Conservation (phyloP, 2,329 filamentous ascomycete genomes). For the Chaetomiaceae sp. region DNA sequence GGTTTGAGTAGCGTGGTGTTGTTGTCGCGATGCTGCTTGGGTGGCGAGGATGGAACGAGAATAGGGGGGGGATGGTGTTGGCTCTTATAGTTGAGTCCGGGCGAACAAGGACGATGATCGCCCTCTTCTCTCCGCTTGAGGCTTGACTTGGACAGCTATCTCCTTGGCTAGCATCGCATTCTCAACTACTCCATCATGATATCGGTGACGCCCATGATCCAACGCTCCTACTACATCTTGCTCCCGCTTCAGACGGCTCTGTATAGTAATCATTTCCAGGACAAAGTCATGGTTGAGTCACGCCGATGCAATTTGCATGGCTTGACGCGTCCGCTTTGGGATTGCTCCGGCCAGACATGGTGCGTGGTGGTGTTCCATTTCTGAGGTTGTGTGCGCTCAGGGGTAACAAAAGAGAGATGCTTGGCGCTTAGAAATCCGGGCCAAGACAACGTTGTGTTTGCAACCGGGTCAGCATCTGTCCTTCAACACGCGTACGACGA, state of each 20-base stretch:
- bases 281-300: conserved; percentile 1
- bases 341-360: background rate
- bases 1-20: background rate
- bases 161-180: background rate
- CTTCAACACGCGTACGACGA: background rate
- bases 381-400: background rate
- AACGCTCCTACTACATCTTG: background rate
- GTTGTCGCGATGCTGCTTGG: background rate
- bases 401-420: background rate
- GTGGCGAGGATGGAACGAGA: background rate
- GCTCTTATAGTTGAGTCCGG: background rate
- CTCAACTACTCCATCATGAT: background rate
- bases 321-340: background rate
- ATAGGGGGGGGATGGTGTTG: background rate
- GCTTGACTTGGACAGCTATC: background rate
- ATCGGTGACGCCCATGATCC: background rate
- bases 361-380: background rate
- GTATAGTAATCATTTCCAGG: background rate
- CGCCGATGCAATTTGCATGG: background rate
- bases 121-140: too few species aligned
- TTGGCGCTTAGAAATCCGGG: conserved; percentile 18
- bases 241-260: background rate
- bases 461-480: conserved; percentile 5
- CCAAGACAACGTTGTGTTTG: background rate
- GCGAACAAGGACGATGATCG: background rate